Percentiles rank a stretch among this genome's conserved stretches.
Conservation (phyloP, 2,329 filamentous ascomycete species). For the Neurospora sp. region DNA sequence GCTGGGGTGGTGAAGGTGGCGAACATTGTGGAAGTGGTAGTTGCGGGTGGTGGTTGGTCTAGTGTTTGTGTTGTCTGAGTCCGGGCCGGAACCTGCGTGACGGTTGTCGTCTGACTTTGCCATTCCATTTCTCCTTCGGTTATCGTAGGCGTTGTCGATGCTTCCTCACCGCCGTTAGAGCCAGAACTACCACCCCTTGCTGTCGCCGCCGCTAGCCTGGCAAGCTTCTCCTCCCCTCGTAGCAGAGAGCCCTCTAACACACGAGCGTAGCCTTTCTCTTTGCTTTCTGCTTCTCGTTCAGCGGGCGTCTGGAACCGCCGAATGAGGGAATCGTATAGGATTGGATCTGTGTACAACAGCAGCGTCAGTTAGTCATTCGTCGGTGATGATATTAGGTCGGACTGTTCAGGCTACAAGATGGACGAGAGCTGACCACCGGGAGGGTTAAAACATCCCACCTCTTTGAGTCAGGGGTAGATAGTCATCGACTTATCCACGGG, state of each 20-base stretch:
- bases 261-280: slow-evolving; percentile 67
- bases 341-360: slow-evolving; percentile 44
- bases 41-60: background rate
- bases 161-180: background rate
- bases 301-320: slow-evolving; percentile 63
- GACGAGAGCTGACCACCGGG: background rate
- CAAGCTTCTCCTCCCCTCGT: slow-evolving; percentile 67
- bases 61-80: background rate
- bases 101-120: background rate
- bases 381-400: background rate
- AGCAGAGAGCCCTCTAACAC: slow-evolving; percentile 68
- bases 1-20: background rate
- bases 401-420: background rate
- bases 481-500: background rate
- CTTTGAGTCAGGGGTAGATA: background rate
- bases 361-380: background rate
- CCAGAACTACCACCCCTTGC: background rate
- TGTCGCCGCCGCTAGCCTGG: slow-evolving; percentile 32
- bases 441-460: background rate
- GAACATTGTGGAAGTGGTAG: background rate
- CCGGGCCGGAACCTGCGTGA: background rate
- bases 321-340: slow-evolving; percentile 74
- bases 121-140: background rate
- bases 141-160: background rate
- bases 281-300: slow-evolving; percentile 66